These are phyloP conservation scores for Litsea cubeba DNA, from an alignment of 164 flowering plant genomes.

Conservation along the genomic window DNA sequence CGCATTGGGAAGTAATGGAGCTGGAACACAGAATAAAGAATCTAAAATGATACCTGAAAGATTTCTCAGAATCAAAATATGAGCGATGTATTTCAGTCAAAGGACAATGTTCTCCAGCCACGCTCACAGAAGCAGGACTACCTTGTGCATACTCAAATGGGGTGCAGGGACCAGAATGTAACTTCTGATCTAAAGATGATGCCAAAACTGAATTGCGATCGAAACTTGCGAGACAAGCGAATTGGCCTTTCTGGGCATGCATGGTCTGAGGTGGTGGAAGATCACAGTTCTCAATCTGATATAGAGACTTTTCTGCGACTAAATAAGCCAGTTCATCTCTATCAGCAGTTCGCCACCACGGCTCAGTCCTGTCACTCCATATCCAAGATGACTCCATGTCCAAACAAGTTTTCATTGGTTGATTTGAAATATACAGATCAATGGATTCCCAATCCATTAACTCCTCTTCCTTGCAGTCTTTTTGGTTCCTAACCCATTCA, in stretches of 20 bases:
- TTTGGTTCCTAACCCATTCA: slow-evolving; percentile 12
- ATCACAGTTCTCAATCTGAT: slow-evolving; percentile 48
- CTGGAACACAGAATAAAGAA: not conserved
- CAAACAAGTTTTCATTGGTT: slow-evolving; percentile 20
- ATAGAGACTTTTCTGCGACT: slow-evolving; percentile 42
- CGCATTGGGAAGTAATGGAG: not conserved
- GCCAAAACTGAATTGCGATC: slow-evolving; percentile 12
- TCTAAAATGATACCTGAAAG: slow-evolving; percentile 34
- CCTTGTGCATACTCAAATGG: slow-evolving; percentile 8
- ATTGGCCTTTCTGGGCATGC: slow-evolving; percentile 20
- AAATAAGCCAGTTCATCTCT: slow-evolving; percentile 45
- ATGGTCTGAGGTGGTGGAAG: slow-evolving; percentile 39
- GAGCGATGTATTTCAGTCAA: slow-evolving; percentile 19
- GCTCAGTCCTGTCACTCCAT: slow-evolving; percentile 36
- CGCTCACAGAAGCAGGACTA: slow-evolving; percentile 20
- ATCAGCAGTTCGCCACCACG: slow-evolving; percentile 51
- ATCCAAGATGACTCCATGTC: slow-evolving; percentile 32
- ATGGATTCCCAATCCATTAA: slow-evolving; percentile 24
- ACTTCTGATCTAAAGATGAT: slow-evolving; percentile 26
- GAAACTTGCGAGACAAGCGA: slow-evolving; percentile 22
- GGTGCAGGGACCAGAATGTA: slow-evolving; percentile 2
- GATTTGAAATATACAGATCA: slow-evolving; percentile 13
- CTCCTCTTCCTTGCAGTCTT: slow-evolving; percentile 10
- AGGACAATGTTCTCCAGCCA: slow-evolving; percentile 13
- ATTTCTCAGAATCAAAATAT: slow-evolving; percentile 18